A percentile compares a stretch with the other conserved stretches of the same genome.
Evolutionary conservation across 2,329 filamentous ascomycete species (phyloP).

Genomic region (Colletotrichum incanum): DNA sequence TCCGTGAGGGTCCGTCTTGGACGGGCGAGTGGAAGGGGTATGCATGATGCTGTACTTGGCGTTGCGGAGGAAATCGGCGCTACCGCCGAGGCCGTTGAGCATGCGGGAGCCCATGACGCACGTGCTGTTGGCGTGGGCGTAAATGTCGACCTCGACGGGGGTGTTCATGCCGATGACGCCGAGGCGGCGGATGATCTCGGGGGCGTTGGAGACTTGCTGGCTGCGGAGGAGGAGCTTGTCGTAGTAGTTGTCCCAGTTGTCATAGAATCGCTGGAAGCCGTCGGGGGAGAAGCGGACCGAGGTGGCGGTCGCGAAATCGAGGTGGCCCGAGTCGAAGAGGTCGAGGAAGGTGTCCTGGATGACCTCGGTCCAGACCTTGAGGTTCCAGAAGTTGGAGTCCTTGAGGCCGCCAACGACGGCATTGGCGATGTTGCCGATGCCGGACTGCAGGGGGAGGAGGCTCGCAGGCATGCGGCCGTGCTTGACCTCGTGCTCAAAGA

Average conservation of each 20-base stretch:
- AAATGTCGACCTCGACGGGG: constrained; percentile 93
- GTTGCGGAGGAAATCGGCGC: constrained; percentile 84
- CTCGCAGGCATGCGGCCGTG: constrained; percentile 83
- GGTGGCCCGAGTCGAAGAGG: constrained; percentile 88
- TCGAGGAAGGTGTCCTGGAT: constrained; percentile 95
- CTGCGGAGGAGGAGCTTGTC: constrained; percentile 87
- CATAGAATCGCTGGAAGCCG: constrained; percentile 92
- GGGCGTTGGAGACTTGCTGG: constrained; percentile 91
- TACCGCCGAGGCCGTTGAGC: constrained; percentile 88
- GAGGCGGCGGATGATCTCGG: constrained; percentile 89
- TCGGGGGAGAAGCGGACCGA: constrained; percentile 93
- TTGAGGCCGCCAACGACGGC: constrained; percentile 89
- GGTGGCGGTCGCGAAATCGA: constrained; percentile 92
- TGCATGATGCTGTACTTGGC: constrained; percentile 95
- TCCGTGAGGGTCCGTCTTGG: constrained; percentile 86
- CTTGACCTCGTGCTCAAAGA: constrained; percentile 86
- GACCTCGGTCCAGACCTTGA: constrained; percentile 95
- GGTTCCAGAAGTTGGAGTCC: constrained; percentile 86
- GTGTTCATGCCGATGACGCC: constrained; percentile 97
- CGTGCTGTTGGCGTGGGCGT: constrained; percentile 92
- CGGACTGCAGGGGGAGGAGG: constrained; percentile 86
- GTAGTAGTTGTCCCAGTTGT: constrained; percentile 85
- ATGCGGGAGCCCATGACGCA: constrained; percentile 91
- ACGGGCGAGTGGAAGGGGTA: constrained; percentile 85
- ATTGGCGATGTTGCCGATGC: constrained; percentile 95